phyloP scores from a whole-genome alignment of 2,329 filamentous ascomycete genomes.

The Aspergillus fischeri region DNA sequence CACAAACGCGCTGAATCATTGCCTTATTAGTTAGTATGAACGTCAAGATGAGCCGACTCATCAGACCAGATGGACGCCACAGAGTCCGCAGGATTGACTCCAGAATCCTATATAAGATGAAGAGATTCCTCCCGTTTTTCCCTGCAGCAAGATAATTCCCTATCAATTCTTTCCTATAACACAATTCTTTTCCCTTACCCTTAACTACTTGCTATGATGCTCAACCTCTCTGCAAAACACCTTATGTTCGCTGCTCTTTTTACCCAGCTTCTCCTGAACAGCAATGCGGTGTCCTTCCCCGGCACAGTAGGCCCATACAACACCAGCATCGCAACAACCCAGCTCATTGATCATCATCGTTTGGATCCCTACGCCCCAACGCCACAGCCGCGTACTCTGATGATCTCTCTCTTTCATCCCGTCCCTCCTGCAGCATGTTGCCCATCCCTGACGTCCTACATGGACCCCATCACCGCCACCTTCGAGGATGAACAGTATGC shows the following conservation, averaged over 20 bases:
- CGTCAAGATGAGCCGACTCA: background rate
- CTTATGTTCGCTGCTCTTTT: background rate
- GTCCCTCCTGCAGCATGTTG: background rate
- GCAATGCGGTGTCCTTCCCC: background rate
- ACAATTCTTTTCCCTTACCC: background rate
- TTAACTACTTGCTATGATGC: background rate
- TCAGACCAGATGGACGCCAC: background rate
- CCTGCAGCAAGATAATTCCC: background rate
- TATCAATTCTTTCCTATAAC: background rate
- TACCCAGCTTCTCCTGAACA: background rate
- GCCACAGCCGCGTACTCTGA: background rate
- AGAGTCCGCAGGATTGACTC: background rate
- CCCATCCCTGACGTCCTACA: background rate
- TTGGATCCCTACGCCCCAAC: background rate
- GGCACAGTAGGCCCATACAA: background rate
- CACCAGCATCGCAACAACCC: background rate
- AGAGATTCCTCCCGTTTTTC: background rate
- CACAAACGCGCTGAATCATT: background rate
- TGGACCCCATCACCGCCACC: background rate
- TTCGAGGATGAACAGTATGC: background rate
- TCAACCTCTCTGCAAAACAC: background rate
- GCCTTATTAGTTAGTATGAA: background rate
- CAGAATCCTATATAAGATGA: background rate
- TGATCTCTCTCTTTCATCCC: background rate
- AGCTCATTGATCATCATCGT: background rate